Evolutionary conservation across 192 early-diverging fungal species (phyloP).

Genomic region (Linnemannia zychae): DNA sequence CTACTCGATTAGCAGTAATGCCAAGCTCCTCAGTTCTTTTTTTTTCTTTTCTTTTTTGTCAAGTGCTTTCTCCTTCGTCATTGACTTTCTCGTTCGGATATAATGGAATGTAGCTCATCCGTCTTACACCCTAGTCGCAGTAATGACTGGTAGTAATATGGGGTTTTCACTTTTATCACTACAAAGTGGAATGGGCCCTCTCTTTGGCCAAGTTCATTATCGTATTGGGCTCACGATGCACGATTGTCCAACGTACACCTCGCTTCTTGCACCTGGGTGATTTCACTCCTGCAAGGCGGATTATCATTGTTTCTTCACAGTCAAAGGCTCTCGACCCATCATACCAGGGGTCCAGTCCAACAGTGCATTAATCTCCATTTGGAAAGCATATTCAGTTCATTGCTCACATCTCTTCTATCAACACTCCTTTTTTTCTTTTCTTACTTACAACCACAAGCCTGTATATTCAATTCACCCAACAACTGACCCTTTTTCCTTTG

Average conservation of each 20-base stretch:
- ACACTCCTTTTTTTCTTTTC: neutral
- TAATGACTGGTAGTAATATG: too few species aligned
- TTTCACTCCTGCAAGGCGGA: neutral
- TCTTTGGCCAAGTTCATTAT: too few species aligned
- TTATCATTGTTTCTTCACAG: neutral
- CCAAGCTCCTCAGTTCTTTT: neutral
- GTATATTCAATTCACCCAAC: neutral
- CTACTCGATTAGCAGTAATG: neutral
- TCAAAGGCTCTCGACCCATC: neutral
- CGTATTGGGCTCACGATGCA: too few species aligned
- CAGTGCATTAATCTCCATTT: conserved; percentile 8
- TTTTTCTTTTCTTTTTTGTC: neutral
- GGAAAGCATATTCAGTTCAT: neutral
- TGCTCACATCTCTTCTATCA: neutral
- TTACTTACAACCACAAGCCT: neutral
- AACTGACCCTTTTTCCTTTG: conserved; percentile 1
- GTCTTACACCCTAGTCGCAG: neutral
- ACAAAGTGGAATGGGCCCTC: too few species aligned
- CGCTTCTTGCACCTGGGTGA: neutral
- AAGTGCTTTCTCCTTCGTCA: neutral
- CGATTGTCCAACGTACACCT: too few species aligned
- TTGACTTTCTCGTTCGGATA: neutral
- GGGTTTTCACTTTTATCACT: too few species aligned
- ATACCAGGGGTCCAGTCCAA: neutral
- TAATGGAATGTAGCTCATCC: neutral